A percentile compares a stretch with the other conserved stretches of the same genome.
Evolutionary conservation across 2,329 filamentous ascomycete species (phyloP).

Genomic region (Pyrenophora tritici-repentis): DNA sequence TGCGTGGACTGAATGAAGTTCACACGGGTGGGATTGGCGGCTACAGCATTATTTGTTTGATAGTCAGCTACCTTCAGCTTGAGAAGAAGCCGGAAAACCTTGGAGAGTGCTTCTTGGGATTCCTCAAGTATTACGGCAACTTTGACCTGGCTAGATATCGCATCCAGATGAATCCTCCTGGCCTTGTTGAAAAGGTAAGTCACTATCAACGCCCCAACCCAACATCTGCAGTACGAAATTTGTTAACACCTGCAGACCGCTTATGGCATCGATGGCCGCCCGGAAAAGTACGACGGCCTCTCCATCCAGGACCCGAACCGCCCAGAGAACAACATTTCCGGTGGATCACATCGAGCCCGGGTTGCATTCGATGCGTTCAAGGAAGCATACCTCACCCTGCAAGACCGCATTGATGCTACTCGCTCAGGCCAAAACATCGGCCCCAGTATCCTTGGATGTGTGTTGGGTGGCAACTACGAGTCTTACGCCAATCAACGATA

Average conservation of each 20-base stretch:
- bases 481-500: constrained; percentile 72
- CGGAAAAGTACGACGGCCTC: constrained; percentile 61
- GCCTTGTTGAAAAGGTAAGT: constrained; percentile 76
- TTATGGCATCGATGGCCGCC: constrained; percentile 38
- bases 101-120: constrained; percentile 81
- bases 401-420: constrained; percentile 58
- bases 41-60: constrained; percentile 91
- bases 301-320: constrained; percentile 94
- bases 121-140: constrained; percentile 86
- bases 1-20: constrained; percentile 90
- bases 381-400: constrained; percentile 47
- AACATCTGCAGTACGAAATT: neutral
- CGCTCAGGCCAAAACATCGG: constrained; percentile 23
- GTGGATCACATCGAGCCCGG: constrained; percentile 74
- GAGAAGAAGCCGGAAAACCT: constrained; percentile 63
- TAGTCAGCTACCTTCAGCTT: constrained; percentile 79
- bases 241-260: constrained; percentile 23
- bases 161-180: constrained; percentile 73
- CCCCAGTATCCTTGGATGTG: constrained; percentile 68
- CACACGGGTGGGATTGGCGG: constrained; percentile 89
- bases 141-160: constrained; percentile 74
- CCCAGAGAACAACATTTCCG: constrained; percentile 82
- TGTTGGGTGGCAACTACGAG: constrained; percentile 79
- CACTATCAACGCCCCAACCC: neutral
- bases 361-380: constrained; percentile 73